These are phyloP conservation scores for Azolla pinnata DNA, from an alignment of 75 land plant species.

Conservation along the genomic window DNA sequence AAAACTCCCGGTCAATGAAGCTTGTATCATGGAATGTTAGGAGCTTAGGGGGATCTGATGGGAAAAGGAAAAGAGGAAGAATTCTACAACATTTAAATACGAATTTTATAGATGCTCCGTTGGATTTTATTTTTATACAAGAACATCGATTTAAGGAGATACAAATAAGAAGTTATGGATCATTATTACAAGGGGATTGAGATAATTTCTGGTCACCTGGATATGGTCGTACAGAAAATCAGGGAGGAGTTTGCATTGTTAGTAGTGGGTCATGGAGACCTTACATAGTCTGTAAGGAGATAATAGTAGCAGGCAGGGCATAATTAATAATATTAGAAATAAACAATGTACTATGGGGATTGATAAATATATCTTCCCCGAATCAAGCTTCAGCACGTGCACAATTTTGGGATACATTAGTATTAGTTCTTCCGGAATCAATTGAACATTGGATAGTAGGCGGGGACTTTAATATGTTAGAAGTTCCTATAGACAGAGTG, in stretches of 20 bases:
- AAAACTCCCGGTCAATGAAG: no score
- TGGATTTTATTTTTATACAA: no score
- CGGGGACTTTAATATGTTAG: not conserved
- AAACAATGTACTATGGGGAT: not conserved
- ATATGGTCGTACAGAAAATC: not conserved
- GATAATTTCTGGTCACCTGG: not conserved
- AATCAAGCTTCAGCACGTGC: not conserved
- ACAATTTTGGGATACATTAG: not conserved
- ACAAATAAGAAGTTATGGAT: no score
- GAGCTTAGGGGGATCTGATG: no score
- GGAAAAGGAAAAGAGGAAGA: no score
- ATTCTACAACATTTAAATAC: no score
- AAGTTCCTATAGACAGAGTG: not conserved
- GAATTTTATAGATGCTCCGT: no score
- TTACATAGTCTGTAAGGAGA: not conserved
- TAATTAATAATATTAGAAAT: not conserved
- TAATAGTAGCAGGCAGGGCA: not conserved
- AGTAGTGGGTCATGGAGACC: not conserved
- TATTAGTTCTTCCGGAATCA: not conserved
- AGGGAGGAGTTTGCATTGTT: not conserved
- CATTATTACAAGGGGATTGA: no score
- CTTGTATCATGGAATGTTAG: no score
- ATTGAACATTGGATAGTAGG: not conserved
- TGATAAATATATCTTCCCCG: not conserved
- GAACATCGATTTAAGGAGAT: no score